Evolutionary conservation across 2,329 filamentous ascomycete species (phyloP).

Genomic region (Talaromyces sp.): DNA sequence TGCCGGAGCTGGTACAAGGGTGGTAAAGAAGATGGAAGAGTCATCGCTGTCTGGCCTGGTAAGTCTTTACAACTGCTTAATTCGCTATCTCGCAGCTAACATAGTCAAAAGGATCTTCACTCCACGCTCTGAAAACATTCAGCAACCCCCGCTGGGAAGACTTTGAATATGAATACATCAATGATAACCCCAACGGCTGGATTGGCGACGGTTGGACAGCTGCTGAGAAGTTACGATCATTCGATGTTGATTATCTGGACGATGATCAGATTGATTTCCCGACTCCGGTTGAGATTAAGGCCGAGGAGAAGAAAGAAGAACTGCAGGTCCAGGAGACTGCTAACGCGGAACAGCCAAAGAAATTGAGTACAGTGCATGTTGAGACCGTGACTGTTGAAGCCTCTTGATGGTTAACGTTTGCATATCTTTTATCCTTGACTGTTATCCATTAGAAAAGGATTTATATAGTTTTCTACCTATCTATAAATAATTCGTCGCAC

Average conservation of each 20-base stretch:
- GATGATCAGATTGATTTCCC: conserved; percentile 37
- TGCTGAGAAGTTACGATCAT: conserved; percentile 25
- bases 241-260: conserved; percentile 35
- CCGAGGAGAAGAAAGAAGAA: background rate
- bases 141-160: conserved; percentile 20
- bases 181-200: conserved; percentile 20
- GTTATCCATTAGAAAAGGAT: background rate
- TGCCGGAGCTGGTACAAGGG: conserved; percentile 20
- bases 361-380: background rate
- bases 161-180: conserved; percentile 22
- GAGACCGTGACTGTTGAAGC: background rate
- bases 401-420: background rate
- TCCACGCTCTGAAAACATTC: conserved; percentile 22
- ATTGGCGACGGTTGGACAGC: conserved; percentile 22
- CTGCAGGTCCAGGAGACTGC: too few relatives aligned
- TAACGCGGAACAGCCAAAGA: background rate
- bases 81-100: background rate
- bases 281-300: conserved; percentile 4
- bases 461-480: background rate
- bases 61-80: background rate
- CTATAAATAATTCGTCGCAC: background rate
- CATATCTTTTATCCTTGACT: background rate
- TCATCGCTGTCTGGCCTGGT: conserved; percentile 26
- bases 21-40: conserved; percentile 22
- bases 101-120: conserved; percentile 15